Conservation (phyloP, 257 asterid genomes). For the Solanum sejunctum region DNA sequence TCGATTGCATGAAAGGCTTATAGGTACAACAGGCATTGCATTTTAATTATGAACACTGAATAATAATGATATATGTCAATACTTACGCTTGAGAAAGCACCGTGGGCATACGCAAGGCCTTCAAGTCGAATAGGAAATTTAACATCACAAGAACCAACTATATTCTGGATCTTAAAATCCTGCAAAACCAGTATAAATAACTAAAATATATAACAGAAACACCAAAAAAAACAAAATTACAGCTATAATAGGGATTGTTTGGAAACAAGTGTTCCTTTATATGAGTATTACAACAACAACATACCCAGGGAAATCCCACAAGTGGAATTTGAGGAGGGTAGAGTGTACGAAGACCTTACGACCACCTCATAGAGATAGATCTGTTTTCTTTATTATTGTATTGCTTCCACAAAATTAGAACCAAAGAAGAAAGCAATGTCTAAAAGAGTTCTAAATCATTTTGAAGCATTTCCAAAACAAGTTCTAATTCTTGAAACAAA, state of each 20-base stretch:
- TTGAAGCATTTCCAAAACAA: not conserved
- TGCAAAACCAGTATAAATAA: not conserved
- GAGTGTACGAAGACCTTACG: too few relatives aligned
- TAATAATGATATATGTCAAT: not conserved
- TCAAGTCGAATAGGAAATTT: slow-evolving; percentile 66
- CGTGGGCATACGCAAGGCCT: slow-evolving; percentile 71
- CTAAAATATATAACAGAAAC: not conserved
- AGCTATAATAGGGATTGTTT: not conserved
- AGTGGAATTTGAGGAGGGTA: too few relatives aligned
- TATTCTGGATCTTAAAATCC: slow-evolving; percentile 80
- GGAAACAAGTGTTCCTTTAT: not conserved
- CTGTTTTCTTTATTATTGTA: not conserved
- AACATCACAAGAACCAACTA: slow-evolving; percentile 73
- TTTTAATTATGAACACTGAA: not conserved
- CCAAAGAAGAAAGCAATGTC: not conserved
- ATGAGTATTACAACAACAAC: not conserved
- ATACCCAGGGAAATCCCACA: too few relatives aligned
- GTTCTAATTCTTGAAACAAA: not conserved
- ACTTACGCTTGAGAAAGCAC: slow-evolving; percentile 74
- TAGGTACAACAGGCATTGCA: not conserved
- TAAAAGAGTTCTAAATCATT: not conserved
- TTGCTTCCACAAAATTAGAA: not conserved
- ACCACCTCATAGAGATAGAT: too few relatives aligned
- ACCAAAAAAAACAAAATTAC: not conserved
- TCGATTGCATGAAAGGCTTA: not conserved